Evolutionary conservation across 2,329 filamentous ascomycete genomes (phyloP).

Genomic region (Cordyceps pruinosa): DNA sequence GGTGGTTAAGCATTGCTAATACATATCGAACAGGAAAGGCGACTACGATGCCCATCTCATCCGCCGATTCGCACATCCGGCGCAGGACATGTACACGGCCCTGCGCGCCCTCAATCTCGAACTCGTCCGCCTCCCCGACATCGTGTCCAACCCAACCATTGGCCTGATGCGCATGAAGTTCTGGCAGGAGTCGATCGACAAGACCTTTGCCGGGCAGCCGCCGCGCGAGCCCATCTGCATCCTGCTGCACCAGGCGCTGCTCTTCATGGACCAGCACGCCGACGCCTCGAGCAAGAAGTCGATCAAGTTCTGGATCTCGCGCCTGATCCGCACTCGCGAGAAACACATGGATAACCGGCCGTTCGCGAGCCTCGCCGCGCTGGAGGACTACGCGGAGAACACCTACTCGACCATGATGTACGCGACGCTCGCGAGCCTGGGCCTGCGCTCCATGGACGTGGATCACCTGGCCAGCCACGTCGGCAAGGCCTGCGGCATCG

Average conservation of each 20-base stretch:
- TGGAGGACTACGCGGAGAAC: conserved; percentile 88
- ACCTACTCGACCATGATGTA: conserved; percentile 94
- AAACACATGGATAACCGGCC: conserved; percentile 78
- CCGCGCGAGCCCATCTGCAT: conserved; percentile 89
- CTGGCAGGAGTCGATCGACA: conserved; percentile 79
- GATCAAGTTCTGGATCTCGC: conserved; percentile 66
- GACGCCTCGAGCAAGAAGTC: conserved; percentile 36
- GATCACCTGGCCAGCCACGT: conserved; percentile 94
- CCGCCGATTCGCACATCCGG: conserved; percentile 66
- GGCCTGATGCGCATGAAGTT: conserved; percentile 89
- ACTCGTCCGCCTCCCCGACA: conserved; percentile 81
- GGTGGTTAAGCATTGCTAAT: background rate
- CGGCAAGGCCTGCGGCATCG: conserved; percentile 87
- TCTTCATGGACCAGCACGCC: conserved; percentile 45
- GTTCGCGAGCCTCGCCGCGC: conserved; percentile 61
- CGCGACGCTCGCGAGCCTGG: conserved; percentile 71
- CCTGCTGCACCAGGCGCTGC: conserved; percentile 66
- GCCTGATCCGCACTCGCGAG: conserved; percentile 75
- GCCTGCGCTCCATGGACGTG: conserved; percentile 72
- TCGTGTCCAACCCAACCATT: conserved; percentile 80
- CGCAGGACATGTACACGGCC: conserved; percentile 79
- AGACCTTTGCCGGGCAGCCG: conserved; percentile 68
- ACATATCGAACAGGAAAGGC: conserved; percentile 54
- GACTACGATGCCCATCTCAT: conserved; percentile 86
- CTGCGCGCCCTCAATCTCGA: conserved; percentile 91